Evolutionary conservation across 2,329 filamentous ascomycete genomes (phyloP).

Genomic region (Nemania sp.): DNA sequence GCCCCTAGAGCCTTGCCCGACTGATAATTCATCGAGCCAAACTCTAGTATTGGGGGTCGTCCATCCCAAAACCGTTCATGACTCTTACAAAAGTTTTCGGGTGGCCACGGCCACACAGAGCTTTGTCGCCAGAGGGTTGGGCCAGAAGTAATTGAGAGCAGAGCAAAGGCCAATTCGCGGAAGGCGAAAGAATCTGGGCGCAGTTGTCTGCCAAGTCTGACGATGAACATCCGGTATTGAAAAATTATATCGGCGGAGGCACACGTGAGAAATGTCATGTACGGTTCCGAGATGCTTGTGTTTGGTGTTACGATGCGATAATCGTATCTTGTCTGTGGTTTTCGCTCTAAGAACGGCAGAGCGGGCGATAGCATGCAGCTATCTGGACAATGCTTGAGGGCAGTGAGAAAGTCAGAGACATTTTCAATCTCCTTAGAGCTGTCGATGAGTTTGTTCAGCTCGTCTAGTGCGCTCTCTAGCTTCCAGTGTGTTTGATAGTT

Average conservation of each 20-base stretch:
- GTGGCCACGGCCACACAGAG: neutral
- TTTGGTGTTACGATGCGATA: neutral
- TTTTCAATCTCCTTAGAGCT: neutral
- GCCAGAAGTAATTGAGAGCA: constrained; percentile 12
- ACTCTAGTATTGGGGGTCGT: constrained; percentile 4
- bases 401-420: neutral
- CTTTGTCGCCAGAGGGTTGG: neutral
- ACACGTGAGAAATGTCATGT: neutral
- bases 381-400: neutral
- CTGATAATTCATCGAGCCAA: constrained; percentile 11
- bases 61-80: neutral
- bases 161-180: constrained; percentile 13
- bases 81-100: neutral
- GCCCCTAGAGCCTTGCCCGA: constrained; percentile 7
- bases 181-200: constrained; percentile 12
- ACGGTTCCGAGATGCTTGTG: neutral
- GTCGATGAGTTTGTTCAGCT: neutral
- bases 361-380: constrained; percentile 1
- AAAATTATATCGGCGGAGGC: neutral
- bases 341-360: neutral
- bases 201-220: constrained; percentile 1
- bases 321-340: neutral
- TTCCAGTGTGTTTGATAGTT: constrained; percentile 7
- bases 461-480: neutral
- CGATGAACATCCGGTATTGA: neutral